Evolutionary conservation across 352 stramenopile genomes (phyloP).

Genomic region (Phytophthora crassamura): DNA sequence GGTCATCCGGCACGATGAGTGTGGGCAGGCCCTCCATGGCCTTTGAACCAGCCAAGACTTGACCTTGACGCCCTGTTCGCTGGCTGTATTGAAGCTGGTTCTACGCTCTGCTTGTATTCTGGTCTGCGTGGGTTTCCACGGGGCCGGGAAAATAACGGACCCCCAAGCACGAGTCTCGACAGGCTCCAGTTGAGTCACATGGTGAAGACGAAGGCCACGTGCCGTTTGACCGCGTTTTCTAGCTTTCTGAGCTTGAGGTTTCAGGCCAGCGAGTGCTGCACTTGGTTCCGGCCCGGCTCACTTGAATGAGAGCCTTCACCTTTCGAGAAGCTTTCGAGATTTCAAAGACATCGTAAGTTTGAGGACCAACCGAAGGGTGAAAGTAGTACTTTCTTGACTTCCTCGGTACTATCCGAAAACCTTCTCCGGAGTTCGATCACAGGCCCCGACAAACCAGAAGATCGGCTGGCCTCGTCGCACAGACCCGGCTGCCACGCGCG

Average conservation of each 20-base stretch:
- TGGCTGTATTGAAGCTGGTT: constrained; percentile 12
- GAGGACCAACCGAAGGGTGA: no score
- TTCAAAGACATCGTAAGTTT: no score
- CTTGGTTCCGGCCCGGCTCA: constrained; percentile 5
- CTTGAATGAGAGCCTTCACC: background rate
- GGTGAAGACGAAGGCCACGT: constrained; percentile 4
- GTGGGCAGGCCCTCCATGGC: constrained; percentile 51
- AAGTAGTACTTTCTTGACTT: background rate
- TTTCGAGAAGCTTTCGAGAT: no score
- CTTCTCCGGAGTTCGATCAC: no score
- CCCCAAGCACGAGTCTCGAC: constrained; percentile 2
- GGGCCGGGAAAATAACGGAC: constrained; percentile 24
- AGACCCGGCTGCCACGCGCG: background rate
- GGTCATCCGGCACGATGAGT: constrained; percentile 77
- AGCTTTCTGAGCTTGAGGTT: background rate
- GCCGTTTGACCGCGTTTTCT: background rate
- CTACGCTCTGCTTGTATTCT: constrained; percentile 17
- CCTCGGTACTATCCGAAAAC: background rate
- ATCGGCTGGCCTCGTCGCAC: background rate
- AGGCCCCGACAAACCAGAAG: constrained; percentile 9
- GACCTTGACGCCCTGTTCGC: background rate
- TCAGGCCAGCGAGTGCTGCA: background rate
- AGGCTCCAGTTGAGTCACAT: background rate
- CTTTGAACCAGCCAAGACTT: constrained; percentile 10
- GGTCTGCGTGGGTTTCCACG: constrained; percentile 12